These are phyloP conservation scores for Amanita muscaria DNA, from an alignment of 768 basidiomycete genomes.

Conservation along the genomic window DNA sequence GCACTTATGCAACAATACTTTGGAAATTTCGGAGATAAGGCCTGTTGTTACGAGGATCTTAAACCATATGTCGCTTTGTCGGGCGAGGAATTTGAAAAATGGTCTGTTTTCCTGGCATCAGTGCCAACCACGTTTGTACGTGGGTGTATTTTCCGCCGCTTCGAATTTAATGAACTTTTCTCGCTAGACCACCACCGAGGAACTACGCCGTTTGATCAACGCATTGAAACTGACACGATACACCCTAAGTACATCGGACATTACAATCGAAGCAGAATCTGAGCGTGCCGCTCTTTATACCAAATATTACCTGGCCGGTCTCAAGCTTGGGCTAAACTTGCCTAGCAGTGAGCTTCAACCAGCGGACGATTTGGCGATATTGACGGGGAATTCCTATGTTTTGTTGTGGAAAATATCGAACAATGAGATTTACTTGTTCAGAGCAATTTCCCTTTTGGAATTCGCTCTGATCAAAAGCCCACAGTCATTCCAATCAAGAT, in stretches of 20 bases:
- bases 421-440: conserved; percentile 52
- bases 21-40: conserved; percentile 64
- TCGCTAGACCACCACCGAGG: conserved; percentile 37
- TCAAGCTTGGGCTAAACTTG: conserved; percentile 58
- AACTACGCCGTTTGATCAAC: conserved; percentile 65
- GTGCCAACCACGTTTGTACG: conserved; percentile 42
- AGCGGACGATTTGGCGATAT: conserved; percentile 74
- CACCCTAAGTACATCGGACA: conserved; percentile 37
- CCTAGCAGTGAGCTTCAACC: conserved; percentile 77
- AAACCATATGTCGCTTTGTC: conserved; percentile 52
- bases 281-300: conserved; percentile 43
- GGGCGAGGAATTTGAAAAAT: conserved; percentile 36
- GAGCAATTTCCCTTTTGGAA: conserved; percentile 60
- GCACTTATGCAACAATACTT: conserved; percentile 60
- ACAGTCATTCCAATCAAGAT: conserved; percentile 68
- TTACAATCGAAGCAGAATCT: conserved; percentile 50
- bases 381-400: conserved; percentile 63
- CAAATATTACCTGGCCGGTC: conserved; percentile 54
- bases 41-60: conserved; percentile 84
- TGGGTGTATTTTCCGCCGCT: conserved; percentile 6
- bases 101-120: conserved; percentile 45
- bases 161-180: neutral
- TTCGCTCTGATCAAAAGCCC: conserved; percentile 64
- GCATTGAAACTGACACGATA: conserved; percentile 66
- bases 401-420: conserved; percentile 50